A percentile compares a stretch with the other conserved stretches of the same genome.
Evolutionary conservation across 1,139 yeast genomes (phyloP).

Genomic region (Pichia sp.): DNA sequence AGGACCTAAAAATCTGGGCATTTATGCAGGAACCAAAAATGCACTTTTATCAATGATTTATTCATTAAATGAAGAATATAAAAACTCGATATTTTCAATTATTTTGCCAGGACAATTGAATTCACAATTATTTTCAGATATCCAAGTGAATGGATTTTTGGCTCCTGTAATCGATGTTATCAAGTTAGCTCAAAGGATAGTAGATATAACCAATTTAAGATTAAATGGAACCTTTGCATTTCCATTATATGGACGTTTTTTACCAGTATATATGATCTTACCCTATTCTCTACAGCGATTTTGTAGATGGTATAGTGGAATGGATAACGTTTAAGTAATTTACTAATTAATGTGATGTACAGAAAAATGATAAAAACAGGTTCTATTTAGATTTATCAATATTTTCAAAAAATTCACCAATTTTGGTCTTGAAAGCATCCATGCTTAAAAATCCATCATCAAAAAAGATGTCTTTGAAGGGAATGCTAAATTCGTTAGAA

Average conservation of each 20-base stretch:
- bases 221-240: slow-evolving; percentile 46
- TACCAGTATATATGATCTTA: slow-evolving; percentile 46
- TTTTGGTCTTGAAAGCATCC: slow-evolving; percentile 33
- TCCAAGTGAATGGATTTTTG: slow-evolving; percentile 52
- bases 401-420: slow-evolving; percentile 21
- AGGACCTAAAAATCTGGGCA: slow-evolving; percentile 62
- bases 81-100: slow-evolving; percentile 34
- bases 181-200: slow-evolving; percentile 40
- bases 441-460: slow-evolving; percentile 41
- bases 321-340: slow-evolving; percentile 34
- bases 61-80: slow-evolving; percentile 46
- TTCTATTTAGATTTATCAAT: slow-evolving; percentile 14
- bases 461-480: slow-evolving; percentile 43
- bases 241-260: slow-evolving; percentile 57
- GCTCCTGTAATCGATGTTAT: slow-evolving; percentile 55
- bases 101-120: slow-evolving; percentile 65
- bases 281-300: slow-evolving; percentile 44
- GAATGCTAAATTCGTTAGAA: slow-evolving; percentile 27
- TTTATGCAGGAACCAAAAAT: slow-evolving; percentile 64
- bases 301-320: slow-evolving; percentile 46
- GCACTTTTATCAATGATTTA: slow-evolving; percentile 56
- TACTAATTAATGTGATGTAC: no score
- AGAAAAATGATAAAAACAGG: neutral
- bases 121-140: slow-evolving; percentile 57
- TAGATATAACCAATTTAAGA: slow-evolving; percentile 39